Conservation (phyloP, 345 rosid genomes). For the Lepidium africanum region DNA sequence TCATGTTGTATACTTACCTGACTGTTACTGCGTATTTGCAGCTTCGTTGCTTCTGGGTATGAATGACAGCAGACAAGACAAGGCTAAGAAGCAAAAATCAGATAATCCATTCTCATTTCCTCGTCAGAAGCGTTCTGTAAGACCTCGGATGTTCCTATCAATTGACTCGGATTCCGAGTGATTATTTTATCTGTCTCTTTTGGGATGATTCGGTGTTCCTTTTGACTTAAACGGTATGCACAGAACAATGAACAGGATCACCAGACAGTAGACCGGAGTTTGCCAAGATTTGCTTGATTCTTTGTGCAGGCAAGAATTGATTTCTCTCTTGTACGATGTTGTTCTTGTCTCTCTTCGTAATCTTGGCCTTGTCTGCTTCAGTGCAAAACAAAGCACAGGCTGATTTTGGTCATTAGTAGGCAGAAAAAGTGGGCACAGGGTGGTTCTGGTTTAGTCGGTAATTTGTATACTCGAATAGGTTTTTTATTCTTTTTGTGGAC, state of each 20-base stretch:
- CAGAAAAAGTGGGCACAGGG: conserved; percentile 7
- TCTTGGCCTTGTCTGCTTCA: conserved; percentile 20
- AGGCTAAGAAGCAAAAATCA: conserved; percentile 55
- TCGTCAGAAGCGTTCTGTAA: conserved; percentile 81
- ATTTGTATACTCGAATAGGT: conserved; percentile 29
- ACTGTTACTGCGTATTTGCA: conserved; percentile 32
- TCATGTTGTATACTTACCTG: not conserved
- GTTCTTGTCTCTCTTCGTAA: conserved; percentile 4
- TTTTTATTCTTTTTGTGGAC: not conserved
- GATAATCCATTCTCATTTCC: conserved; percentile 70
- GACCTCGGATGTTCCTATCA: conserved; percentile 64
- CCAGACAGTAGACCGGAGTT: conserved; percentile 10
- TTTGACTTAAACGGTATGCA: conserved; percentile 25
- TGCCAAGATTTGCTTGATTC: conserved; percentile 12
- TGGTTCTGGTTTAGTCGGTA: conserved; percentile 11
- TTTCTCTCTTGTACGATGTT: not conserved
- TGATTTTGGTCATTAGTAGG: conserved; percentile 18
- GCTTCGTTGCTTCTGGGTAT: conserved; percentile 72
- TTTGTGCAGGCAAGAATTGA: conserved; percentile 17
- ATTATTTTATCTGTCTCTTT: conserved; percentile 1
- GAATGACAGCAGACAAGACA: conserved; percentile 61
- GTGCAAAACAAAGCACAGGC: conserved; percentile 22
- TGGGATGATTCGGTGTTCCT: conserved; percentile 34
- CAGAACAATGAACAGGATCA: conserved; percentile 22
- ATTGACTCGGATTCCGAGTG: conserved; percentile 68